phyloP scores from a whole-genome alignment of 352 stramenopile species.

The Thalassiosira livingstoniorum region DNA sequence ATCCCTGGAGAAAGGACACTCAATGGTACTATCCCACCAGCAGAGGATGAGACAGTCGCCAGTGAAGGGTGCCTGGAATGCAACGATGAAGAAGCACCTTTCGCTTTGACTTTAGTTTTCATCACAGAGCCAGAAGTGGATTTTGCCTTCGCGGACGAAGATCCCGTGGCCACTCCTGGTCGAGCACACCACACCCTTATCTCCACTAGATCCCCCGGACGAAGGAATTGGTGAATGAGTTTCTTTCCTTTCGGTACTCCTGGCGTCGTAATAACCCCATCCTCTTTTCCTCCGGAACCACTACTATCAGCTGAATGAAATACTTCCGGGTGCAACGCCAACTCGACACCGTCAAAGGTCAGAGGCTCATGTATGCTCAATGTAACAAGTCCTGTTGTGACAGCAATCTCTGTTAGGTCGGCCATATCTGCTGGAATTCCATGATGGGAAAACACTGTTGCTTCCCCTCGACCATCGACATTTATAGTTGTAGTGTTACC shows the following conservation, averaged over 20 bases:
- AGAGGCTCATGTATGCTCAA: slow-evolving; percentile 83
- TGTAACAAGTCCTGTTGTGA: slow-evolving; percentile 73
- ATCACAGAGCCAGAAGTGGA: slow-evolving; percentile 12
- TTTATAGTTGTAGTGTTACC: too few species aligned
- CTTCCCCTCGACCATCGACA: too few species aligned
- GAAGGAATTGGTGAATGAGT: neutral
- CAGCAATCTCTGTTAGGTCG: slow-evolving; percentile 24
- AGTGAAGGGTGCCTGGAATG: slow-evolving; percentile 58
- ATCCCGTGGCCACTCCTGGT: slow-evolving; percentile 27
- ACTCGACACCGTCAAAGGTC: slow-evolving; percentile 82
- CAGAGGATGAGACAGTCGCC: slow-evolving; percentile 39
- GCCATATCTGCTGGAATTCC: too few species aligned
- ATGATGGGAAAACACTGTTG: too few species aligned
- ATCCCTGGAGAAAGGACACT: slow-evolving; percentile 15
- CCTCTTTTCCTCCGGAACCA: slow-evolving; percentile 21
- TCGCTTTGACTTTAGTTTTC: slow-evolving; percentile 32
- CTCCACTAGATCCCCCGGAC: slow-evolving; percentile 64
- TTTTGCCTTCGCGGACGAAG: slow-evolving; percentile 7
- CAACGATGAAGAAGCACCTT: too few species aligned
- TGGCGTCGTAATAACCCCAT: slow-evolving; percentile 1
- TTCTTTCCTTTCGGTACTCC: neutral
- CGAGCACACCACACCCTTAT: slow-evolving; percentile 57
- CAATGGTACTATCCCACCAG: too few species aligned
- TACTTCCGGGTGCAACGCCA: slow-evolving; percentile 82
- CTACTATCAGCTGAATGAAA: slow-evolving; percentile 42